Evolutionary conservation across 495 filamentous ascomycete genomes (phyloP).

Genomic region (Podospora bellae-mahoneyi): DNA sequence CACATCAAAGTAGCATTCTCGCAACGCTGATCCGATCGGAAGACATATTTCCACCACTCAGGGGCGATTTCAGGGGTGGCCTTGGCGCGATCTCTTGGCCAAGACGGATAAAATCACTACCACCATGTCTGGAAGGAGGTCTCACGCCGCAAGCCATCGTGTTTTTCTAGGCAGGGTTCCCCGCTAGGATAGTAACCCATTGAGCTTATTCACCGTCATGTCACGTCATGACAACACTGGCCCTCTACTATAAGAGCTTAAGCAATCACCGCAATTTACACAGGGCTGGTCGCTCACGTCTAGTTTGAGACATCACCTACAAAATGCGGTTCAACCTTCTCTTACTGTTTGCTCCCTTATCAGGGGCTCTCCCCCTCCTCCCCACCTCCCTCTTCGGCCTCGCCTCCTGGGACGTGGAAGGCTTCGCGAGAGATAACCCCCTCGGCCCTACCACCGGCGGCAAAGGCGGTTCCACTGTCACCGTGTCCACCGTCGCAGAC

Average conservation of each 20-base stretch:
- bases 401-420: conserved; percentile 29
- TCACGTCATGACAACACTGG: background rate
- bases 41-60: conserved; percentile 4
- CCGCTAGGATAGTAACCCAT: conserved; percentile 12
- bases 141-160: background rate
- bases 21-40: background rate
- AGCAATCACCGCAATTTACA: background rate
- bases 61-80: background rate
- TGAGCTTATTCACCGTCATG: background rate
- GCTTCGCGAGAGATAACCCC: conserved; percentile 39
- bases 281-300: background rate
- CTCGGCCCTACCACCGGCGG: conserved; percentile 55
- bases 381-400: conserved; percentile 10
- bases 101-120: conserved; percentile 14
- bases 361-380: conserved; percentile 9
- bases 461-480: conserved; percentile 53
- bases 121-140: background rate
- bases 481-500: conserved; percentile 52
- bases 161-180: conserved; percentile 15
- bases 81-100: background rate
- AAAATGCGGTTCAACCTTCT: conserved; percentile 18
- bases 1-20: background rate
- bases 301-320: background rate
- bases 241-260: background rate
- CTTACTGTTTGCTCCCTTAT: conserved; percentile 3